These are phyloP conservation scores for Leccinellum albellum DNA, from an alignment of 768 basidiomycete species.

Conservation along the genomic window DNA sequence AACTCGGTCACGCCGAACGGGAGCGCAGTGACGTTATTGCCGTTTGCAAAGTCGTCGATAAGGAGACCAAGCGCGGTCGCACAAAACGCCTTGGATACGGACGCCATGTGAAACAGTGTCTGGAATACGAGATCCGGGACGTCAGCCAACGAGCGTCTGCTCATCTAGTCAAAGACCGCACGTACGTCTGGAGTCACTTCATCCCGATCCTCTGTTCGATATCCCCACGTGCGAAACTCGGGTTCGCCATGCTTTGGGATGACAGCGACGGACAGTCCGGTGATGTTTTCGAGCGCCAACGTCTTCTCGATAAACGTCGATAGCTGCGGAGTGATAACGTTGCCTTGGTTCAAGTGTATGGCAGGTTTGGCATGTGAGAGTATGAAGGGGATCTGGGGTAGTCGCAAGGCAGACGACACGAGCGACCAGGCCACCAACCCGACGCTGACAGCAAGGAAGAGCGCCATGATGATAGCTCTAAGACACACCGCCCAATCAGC, in stretches of 20 bases:
- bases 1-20: constrained; percentile 30
- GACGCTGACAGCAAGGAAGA: constrained; percentile 4
- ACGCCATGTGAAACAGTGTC: constrained; percentile 38
- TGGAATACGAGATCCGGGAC: background rate
- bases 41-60: constrained; percentile 38
- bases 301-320: constrained; percentile 16
- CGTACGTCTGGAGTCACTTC: constrained; percentile 31
- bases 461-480: constrained; percentile 2
- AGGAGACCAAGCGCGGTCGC: constrained; percentile 38
- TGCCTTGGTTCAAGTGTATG: background rate
- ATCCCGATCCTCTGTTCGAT: constrained; percentile 33
- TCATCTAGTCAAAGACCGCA: background rate
- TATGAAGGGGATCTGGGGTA: background rate
- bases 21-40: constrained; percentile 34
- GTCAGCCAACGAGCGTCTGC: background rate
- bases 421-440: constrained; percentile 1
- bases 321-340: constrained; percentile 18
- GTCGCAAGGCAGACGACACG: background rate
- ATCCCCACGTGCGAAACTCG: constrained; percentile 35
- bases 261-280: constrained; percentile 31
- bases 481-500: background rate
- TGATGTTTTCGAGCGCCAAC: constrained; percentile 22
- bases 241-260: constrained; percentile 22
- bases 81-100: constrained; percentile 40
- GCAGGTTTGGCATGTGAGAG: background rate